phyloP scores from a whole-genome alignment of 2,329 filamentous ascomycete species.

The Trichophyton rubrum region DNA sequence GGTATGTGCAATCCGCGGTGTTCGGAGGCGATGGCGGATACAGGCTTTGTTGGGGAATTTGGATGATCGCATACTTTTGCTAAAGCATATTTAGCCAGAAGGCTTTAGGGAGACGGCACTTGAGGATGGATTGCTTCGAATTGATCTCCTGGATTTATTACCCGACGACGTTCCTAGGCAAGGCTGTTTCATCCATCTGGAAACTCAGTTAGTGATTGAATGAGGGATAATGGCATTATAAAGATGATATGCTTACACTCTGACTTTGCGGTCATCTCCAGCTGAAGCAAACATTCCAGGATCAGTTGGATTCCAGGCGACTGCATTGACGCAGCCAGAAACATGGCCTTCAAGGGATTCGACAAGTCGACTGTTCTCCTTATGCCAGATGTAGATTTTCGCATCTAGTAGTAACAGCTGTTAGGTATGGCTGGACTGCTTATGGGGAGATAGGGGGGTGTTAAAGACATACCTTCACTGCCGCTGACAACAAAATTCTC shows the following conservation, averaged over 20 bases:
- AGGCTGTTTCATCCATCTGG: conserved; percentile 5
- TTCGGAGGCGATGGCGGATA: neutral
- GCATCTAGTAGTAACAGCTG: conserved; percentile 40
- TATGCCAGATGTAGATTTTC: conserved; percentile 80
- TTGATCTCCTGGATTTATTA: neutral
- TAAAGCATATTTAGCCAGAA: neutral
- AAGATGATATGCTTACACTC: conserved; percentile 54
- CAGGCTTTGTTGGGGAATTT: neutral
- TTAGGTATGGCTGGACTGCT: neutral
- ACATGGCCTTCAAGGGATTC: conserved; percentile 62
- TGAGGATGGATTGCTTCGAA: conserved; percentile 1
- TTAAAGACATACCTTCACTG: conserved; percentile 57
- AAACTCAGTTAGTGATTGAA: neutral
- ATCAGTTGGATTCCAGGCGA: conserved; percentile 77
- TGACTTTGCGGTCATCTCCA: conserved; percentile 73
- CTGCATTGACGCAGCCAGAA: conserved; percentile 64
- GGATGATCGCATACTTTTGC: neutral
- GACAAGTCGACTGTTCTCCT: conserved; percentile 62
- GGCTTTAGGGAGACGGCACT: neutral
- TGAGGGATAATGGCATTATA: neutral
- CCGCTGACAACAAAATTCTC: conserved; percentile 88
- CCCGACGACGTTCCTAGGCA: neutral
- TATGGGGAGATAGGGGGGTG: neutral
- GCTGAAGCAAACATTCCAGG: conserved; percentile 79
- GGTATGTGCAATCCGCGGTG: neutral